Conservation (phyloP, 1,139 yeast species). For the Hansenula anomala region DNA sequence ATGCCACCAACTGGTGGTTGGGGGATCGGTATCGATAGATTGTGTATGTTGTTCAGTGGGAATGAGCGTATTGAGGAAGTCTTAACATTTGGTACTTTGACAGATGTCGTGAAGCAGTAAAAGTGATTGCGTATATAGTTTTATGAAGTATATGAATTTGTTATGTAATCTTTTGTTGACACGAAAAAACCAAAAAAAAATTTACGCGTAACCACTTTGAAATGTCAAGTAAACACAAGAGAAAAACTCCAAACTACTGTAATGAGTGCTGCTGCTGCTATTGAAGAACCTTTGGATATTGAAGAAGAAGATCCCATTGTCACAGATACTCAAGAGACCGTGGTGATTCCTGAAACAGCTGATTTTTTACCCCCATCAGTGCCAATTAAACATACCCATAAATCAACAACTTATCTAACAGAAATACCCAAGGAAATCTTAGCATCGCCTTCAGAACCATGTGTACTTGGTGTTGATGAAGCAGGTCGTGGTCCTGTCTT, state of each 20-base stretch:
- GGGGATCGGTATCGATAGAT: constrained; percentile 91
- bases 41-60: constrained; percentile 73
- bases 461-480: constrained; percentile 84
- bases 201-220: too few species aligned
- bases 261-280: constrained; percentile 2
- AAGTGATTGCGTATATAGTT: not conserved
- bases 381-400: constrained; percentile 14
- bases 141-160: too few species aligned
- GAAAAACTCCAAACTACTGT: too few species aligned
- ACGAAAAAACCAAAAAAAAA: too few species aligned
- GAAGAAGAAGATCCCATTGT: too few species aligned
- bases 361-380: constrained; percentile 25
- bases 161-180: too few species aligned
- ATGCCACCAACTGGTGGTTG: constrained; percentile 98
- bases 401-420: constrained; percentile 19
- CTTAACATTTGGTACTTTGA: constrained; percentile 73
- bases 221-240: too few species aligned
- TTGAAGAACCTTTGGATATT: not conserved
- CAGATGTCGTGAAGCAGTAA: constrained; percentile 61
- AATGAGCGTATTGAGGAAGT: constrained; percentile 72
- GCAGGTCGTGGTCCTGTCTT: constrained; percentile 98
- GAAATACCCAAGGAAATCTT: constrained; percentile 19
- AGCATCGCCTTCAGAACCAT: constrained; percentile 21
- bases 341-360: not conserved
- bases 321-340: not conserved